Evolutionary conservation across 2,329 filamentous ascomycete species (phyloP), one percentile per base, ranked within the genome.

Genomic region (Colletotrichum tabaci): DNA sequence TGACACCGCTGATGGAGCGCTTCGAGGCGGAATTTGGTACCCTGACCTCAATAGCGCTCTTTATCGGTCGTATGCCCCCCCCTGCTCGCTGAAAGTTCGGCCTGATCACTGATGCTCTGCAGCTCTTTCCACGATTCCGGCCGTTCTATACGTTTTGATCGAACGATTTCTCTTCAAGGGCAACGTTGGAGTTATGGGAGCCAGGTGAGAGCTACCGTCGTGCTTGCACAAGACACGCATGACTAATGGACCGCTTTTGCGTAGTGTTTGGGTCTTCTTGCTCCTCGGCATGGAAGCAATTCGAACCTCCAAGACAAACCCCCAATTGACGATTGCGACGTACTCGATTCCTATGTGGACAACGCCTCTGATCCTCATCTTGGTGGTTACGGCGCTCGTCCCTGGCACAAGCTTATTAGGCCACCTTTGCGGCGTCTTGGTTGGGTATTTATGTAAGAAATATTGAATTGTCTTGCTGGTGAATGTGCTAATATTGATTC

Each of bases 21-120:
- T 99, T 98, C 82, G 96, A 99, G 84, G 89, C 90, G 73, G 96
- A 98, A 81, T 91, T 97, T 81, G 96, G 96, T 63, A 98, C 96
- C 9, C 85, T 98, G 78, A 94, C 94, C 35, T 93, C 94, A n/a
- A 81, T 97, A 74, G 90, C 94, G 46, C 86, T 98, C 63, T 98
- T 98, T 81, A 90, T 96, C 77, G 96, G 96, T 68, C 95, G 95
- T 97, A 87, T 86, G 95, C 88, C n/a, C 5, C 18, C 18, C 55
- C n/a, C 18, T 16, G 35, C 13, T 44, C 30, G 38, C 13, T 12
- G 12, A 47, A 49, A 38, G 57, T 35, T 49, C 42, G 30, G 64
- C 74, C 23, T 9, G 21, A 38, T 40, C 21, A 50, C 79, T 78
- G 71, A 76, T 66, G 8, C 26, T 57, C 53, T 38, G n/a, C 77